Evolutionary conservation across 768 basidiomycete genomes (phyloP), one percentile per base, ranked within the genome.

Genomic region (Porphyrellus cyaneotinctus): DNA sequence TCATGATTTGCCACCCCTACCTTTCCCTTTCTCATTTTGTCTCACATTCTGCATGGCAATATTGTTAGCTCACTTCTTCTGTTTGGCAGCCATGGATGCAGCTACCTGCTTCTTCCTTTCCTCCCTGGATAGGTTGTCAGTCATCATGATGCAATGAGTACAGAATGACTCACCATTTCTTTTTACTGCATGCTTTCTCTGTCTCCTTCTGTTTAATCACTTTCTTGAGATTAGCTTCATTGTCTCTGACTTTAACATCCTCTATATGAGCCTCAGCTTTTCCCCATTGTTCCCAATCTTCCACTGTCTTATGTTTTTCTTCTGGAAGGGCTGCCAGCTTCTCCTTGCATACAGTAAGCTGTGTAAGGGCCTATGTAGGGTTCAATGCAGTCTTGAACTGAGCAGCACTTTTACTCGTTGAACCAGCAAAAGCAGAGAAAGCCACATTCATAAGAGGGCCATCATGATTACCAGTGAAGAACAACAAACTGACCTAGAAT

Each of bases 201-300:
- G 95, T 95, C 71, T 97, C 95, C 58, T 90, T 86, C 67, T 90
- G 76, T 76, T 97, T 98, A 9, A 82, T 84, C 37, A 93, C 93
- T 74, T 97, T 97, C 75, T 95, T 97, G 63, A 99, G 69, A 41
- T 86, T 74, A 1, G 60, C 66, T 65, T 92, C 91, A 59, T 95
- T 90, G 61, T 98, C 97, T 44, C 81, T 81, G 28, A 99, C 85
- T 70, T 97, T 99, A 43, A 86, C 85, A 2, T 97, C 97, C 49
- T 90, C 91, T 53, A 97, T 74, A 44, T 91, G 78, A 28, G 91
- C 84, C 64, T 86, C 83, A 0, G 95, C 93, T 72, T 95, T 95
- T 44, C 83, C 82, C 91, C 94, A 97, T 64, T 86, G 83, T 53
- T 94, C 88, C 50, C 80, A 79, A 64, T 94, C 94, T 66, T 90